Evolutionary conservation across 257 asterid genomes (phyloP).

Genomic region (Capsicum pubescens): DNA sequence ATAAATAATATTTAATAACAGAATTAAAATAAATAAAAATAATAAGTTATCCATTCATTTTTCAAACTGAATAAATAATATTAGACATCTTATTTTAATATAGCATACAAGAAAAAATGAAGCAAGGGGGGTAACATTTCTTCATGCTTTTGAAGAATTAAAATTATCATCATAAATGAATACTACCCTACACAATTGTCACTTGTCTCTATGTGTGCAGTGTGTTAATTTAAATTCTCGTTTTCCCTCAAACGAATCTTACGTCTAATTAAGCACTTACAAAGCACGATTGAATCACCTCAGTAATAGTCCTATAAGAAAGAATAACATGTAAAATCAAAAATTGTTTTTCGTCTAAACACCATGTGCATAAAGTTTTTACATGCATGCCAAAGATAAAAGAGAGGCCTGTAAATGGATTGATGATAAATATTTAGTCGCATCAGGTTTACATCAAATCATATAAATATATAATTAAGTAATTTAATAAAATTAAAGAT

Average conservation of each 20-base stretch:
- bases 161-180: too few relatives aligned
- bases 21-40: too few relatives aligned
- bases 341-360: not conserved
- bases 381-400: not conserved
- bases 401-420: not conserved
- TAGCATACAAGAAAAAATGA: too few relatives aligned
- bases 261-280: not conserved
- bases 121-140: too few relatives aligned
- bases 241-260: not conserved
- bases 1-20: too few relatives aligned
- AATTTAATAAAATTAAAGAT: too few relatives aligned
- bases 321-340: not conserved
- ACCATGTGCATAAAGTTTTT: not conserved
- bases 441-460: not conserved
- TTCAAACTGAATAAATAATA: too few relatives aligned
- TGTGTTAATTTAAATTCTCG: not conserved
- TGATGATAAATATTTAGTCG: not conserved
- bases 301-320: not conserved
- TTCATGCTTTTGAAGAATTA: too few relatives aligned
- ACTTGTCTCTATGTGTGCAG: too few relatives aligned
- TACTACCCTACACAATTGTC: too few relatives aligned
- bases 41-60: too few relatives aligned
- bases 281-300: not conserved
- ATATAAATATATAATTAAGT: not conserved
- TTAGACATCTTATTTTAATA: too few relatives aligned